phyloP scores from a whole-genome alignment of 805 yeast species.

The Naumovozyma baii region DNA sequence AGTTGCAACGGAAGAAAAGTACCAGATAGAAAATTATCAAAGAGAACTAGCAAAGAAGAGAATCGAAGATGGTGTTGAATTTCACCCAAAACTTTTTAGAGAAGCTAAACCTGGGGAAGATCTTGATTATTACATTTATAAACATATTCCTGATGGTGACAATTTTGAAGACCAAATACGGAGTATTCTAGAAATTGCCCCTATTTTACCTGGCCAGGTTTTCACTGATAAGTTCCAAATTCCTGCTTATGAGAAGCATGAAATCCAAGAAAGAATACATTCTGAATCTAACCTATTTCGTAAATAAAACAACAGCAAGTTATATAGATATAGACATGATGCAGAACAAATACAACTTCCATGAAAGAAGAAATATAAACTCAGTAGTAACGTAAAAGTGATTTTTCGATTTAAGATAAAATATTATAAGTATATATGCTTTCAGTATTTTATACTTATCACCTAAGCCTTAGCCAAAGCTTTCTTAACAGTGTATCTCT shows the following conservation, averaged over 20 bases:
- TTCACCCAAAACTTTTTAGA: slow-evolving; percentile 70
- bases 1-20: slow-evolving; percentile 82
- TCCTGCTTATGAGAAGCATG: slow-evolving; percentile 54
- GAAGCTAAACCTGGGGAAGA: slow-evolving; percentile 35
- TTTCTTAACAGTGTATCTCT: slow-evolving; percentile 87
- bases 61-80: slow-evolving; percentile 66
- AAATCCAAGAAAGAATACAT: slow-evolving; percentile 13
- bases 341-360: too few species aligned
- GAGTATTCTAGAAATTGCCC: slow-evolving; percentile 56
- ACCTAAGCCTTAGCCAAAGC: slow-evolving; percentile 90
- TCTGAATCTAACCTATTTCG: too few species aligned
- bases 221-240: slow-evolving; percentile 55
- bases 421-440: not conserved
- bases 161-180: slow-evolving; percentile 44
- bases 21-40: slow-evolving; percentile 78
- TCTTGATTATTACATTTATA: slow-evolving; percentile 59
- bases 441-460: slow-evolving; percentile 1
- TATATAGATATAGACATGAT: too few species aligned
- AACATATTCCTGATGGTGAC: slow-evolving; percentile 44
- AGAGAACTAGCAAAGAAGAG: slow-evolving; percentile 68
- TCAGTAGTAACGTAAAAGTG: not conserved
- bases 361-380: too few species aligned
- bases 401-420: not conserved
- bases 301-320: too few species aligned
- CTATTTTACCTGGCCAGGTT: slow-evolving; percentile 77